Conservation (phyloP, 2,329 filamentous ascomycete genomes). For the Penicillium occitanis region DNA sequence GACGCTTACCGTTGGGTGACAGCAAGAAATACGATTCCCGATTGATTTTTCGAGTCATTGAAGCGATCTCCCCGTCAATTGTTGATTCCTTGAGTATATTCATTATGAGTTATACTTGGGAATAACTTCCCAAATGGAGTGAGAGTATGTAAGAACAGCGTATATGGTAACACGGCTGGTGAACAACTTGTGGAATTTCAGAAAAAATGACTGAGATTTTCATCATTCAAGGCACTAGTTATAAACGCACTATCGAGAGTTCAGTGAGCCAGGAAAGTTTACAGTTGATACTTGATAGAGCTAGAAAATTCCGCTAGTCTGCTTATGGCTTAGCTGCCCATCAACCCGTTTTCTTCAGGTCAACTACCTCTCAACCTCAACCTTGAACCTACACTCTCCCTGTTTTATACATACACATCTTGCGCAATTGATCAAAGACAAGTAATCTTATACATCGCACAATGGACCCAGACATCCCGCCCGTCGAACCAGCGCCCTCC, state of each 20-base stretch:
- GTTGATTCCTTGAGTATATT: too few relatives aligned
- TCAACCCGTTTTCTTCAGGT: neutral
- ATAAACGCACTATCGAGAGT: too few relatives aligned
- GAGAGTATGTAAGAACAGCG: too few relatives aligned
- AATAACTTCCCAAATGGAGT: too few relatives aligned
- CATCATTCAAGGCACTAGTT: neutral
- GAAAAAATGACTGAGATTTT: neutral
- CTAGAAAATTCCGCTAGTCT: neutral
- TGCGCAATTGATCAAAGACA: neutral
- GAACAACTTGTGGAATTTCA: too few relatives aligned
- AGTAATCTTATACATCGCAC: neutral
- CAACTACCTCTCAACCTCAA: neutral
- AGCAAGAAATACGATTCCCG: neutral
- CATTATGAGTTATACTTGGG: too few relatives aligned
- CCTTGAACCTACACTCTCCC: neutral
- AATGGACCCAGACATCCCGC: conserved; percentile 37
- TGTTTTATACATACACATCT: neutral
- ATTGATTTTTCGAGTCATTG: neutral
- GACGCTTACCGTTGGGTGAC: neutral
- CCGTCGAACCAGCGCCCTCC: conserved; percentile 34
- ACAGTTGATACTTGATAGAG: neutral
- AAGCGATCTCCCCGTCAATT: neutral
- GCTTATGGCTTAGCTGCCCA: neutral
- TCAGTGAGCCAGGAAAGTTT: neutral
- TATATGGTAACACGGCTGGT: too few relatives aligned